Evolutionary conservation across 2,329 filamentous ascomycete genomes (phyloP).

Genomic region (Metarhizium rileyi): DNA sequence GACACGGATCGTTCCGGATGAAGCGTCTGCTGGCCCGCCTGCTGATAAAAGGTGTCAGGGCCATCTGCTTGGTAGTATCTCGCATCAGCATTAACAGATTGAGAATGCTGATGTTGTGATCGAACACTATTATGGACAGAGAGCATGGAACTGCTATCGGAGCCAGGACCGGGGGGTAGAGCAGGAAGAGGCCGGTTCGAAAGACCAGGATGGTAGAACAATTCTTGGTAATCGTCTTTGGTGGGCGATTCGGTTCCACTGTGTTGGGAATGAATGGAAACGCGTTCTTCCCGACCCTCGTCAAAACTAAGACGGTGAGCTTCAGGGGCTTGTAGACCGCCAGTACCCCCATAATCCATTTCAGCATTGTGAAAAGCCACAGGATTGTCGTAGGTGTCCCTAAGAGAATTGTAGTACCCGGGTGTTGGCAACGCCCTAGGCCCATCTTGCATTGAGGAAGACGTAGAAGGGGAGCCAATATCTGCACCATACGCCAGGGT

Average conservation of each 20-base stretch:
- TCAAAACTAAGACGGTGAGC: conserved; percentile 77
- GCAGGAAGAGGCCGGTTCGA: conserved; percentile 54
- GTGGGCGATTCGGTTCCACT: conserved; percentile 56
- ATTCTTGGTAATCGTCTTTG: conserved; percentile 70
- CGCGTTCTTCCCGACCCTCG: conserved; percentile 69
- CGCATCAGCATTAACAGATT: conserved; percentile 40
- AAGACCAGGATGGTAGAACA: conserved; percentile 88
- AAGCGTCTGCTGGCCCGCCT: conserved; percentile 24
- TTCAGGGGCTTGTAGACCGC: conserved; percentile 69
- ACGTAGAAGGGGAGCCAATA: conserved; percentile 29
- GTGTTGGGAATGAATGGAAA: conserved; percentile 44
- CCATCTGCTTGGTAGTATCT: conserved; percentile 27
- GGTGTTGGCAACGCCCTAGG: conserved; percentile 40
- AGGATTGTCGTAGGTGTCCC: conserved; percentile 19
- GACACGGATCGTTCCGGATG: conserved; percentile 67
- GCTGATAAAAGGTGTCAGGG: conserved; percentile 42
- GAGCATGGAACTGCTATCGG: conserved; percentile 48
- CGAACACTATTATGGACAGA: conserved; percentile 32
- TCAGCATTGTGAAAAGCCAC: conserved; percentile 50
- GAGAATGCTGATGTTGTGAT: conserved; percentile 37
- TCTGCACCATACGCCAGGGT: conserved; percentile 41
- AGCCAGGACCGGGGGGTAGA: conserved; percentile 49
- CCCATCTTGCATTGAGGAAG: conserved; percentile 31
- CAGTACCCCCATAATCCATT: conserved; percentile 84
- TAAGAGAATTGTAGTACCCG: conserved; percentile 21